Base-by-base conservation (phyloP, 1,139 yeast species). In the Kodamaea sp. region DNA sequence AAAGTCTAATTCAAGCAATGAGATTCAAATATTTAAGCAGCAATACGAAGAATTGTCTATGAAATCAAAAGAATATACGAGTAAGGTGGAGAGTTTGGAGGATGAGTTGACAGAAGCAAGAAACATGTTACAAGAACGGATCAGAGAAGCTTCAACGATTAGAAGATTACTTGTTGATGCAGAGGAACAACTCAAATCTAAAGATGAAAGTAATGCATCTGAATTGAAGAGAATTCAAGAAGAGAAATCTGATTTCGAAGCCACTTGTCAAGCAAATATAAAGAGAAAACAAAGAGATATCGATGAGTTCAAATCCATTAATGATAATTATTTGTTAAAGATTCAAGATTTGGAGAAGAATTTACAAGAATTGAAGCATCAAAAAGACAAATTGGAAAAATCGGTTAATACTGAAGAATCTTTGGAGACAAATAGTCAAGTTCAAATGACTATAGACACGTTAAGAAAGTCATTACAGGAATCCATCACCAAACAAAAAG, bases 71-170 rank as follows among this genome's bases (percentile, higher is more conserved):
- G 97, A 90, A 50, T 68, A 81, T 4, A 70, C 72, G 27, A 68
- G 70, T 39, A 73, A 78, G 46, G 68, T 78, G 24, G 92, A 86
- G 42, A 74, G 79, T 2, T 60, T 90, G 36, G 90, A 86, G 49
- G 96, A 88, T 43, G 96, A 90, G 52, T 62, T 90, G 10, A 67
- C 76, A 7, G 97, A 90, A 43, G 70, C 86, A 5, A 76, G 88
- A 44, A 74, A 77, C 32, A 70, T 81, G 58, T 63, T 90, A 7
- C 92, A 83, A 52, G 96, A 89, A 49, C 76, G 95, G 46, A 79
- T 84, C 1, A 70, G 90, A 36, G 97, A 92, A 60, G 72, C 89
- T 0, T 70, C 81, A 4, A 80, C 88, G 0, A 75, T 88, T 62
- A 74, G 95, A 47, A 68, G 87, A 44, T 60, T 88, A 29, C 57